Evolutionary conservation across 2,329 filamentous ascomycete genomes (phyloP).

Genomic region (Phialophora verrucosa): DNA sequence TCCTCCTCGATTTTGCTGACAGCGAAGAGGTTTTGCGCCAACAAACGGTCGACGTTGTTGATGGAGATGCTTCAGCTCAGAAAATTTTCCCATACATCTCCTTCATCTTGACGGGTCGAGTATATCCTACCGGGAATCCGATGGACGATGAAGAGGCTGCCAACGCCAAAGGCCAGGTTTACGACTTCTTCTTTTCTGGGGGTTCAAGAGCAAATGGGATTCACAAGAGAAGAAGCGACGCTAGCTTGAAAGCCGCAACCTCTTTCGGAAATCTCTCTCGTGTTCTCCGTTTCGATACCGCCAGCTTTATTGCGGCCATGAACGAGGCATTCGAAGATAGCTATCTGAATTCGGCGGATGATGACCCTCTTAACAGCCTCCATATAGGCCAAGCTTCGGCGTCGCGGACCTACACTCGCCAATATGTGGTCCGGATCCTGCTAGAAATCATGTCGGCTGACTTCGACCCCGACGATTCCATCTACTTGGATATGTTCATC

Average conservation of each 20-base stretch:
- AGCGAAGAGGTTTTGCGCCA: background rate
- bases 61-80: slow-evolving; percentile 61
- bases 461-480: slow-evolving; percentile 79
- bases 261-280: slow-evolving; percentile 84
- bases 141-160: slow-evolving; percentile 75
- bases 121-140: slow-evolving; percentile 84
- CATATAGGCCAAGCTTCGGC: slow-evolving; percentile 56
- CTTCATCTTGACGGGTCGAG: slow-evolving; percentile 83
- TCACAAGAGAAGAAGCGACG: slow-evolving; percentile 5
- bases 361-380: slow-evolving; percentile 63
- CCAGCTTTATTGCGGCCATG: slow-evolving; percentile 90
- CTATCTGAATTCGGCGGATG: slow-evolving; percentile 70
- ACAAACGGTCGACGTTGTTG: slow-evolving; percentile 8
- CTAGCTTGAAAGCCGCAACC: slow-evolving; percentile 57
- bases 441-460: slow-evolving; percentile 84
- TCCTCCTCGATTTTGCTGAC: slow-evolving; percentile 57
- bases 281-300: slow-evolving; percentile 84
- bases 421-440: slow-evolving; percentile 90
- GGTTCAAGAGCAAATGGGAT: slow-evolving; percentile 58
- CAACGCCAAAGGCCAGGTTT: slow-evolving; percentile 84
- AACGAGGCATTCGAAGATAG: slow-evolving; percentile 97
- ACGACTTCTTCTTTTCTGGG: slow-evolving; percentile 91
- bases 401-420: slow-evolving; percentile 61
- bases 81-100: slow-evolving; percentile 96
- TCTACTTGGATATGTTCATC: slow-evolving; percentile 98